Evolutionary conservation across 2,329 filamentous ascomycete genomes (phyloP).

Genomic region (Didymella pinodella): DNA sequence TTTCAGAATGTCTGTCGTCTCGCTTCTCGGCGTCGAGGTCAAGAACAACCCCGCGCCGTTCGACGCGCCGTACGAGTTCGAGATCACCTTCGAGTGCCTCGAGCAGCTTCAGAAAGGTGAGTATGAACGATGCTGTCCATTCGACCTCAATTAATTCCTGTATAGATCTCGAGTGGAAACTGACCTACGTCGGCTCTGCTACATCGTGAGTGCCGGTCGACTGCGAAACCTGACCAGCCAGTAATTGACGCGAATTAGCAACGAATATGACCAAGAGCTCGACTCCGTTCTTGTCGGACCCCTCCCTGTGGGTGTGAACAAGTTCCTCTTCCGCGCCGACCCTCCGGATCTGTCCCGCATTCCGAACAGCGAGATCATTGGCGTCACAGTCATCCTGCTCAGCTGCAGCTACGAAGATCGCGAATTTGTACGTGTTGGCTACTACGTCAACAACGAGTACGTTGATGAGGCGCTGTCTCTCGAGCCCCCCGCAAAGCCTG

Average conservation of each 20-base stretch:
- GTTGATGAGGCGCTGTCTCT: slow-evolving; percentile 87
- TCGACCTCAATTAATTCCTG: slow-evolving; percentile 25
- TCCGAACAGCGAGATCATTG: slow-evolving; percentile 92
- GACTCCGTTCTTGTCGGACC: slow-evolving; percentile 95
- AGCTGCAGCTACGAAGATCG: slow-evolving; percentile 96
- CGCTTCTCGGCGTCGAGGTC: slow-evolving; percentile 92
- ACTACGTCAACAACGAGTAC: slow-evolving; percentile 99
- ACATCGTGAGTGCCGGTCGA: slow-evolving; percentile 56
- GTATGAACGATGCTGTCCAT: neutral
- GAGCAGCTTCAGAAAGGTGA: slow-evolving; percentile 91
- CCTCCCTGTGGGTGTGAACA: slow-evolving; percentile 97
- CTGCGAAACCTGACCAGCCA: neutral
- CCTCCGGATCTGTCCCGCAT: slow-evolving; percentile 90
- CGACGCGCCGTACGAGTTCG: slow-evolving; percentile 91
- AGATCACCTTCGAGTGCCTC: slow-evolving; percentile 98
- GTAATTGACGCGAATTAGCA: slow-evolving; percentile 60
- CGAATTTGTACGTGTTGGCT: slow-evolving; percentile 97
- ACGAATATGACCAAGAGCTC: slow-evolving; percentile 97
- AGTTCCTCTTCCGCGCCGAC: slow-evolving; percentile 97
- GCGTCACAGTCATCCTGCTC: slow-evolving; percentile 94
- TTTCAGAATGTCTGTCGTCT: slow-evolving; percentile 88
- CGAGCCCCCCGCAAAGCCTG: slow-evolving; percentile 89
- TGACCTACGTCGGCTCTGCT: slow-evolving; percentile 98
- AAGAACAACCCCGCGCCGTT: slow-evolving; percentile 97
- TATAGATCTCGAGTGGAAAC: slow-evolving; percentile 96